Evolutionary conservation across 2,329 filamentous ascomycete genomes (phyloP).

Genomic region (Ramularia endophylla): DNA sequence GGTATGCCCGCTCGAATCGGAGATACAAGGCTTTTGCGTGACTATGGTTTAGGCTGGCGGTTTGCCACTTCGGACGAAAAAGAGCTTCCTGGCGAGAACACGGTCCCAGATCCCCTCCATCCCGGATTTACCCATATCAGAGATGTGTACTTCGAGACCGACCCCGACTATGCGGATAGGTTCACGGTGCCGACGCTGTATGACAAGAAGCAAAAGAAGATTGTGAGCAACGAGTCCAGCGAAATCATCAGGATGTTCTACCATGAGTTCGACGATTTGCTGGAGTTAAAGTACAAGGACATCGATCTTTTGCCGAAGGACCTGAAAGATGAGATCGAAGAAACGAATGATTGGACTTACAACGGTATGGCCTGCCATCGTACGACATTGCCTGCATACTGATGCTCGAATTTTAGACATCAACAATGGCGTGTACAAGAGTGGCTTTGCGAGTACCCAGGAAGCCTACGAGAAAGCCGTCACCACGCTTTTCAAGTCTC

Average conservation of each 20-base stretch:
- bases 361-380: too few species aligned
- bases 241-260: conserved; percentile 93
- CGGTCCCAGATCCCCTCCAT: conserved; percentile 58
- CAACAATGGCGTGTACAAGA: conserved; percentile 49
- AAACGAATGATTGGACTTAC: conserved; percentile 48
- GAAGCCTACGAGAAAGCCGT: conserved; percentile 46
- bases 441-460: conserved; percentile 48
- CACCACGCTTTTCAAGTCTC: conserved; percentile 41
- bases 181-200: conserved; percentile 87
- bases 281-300: conserved; percentile 39
- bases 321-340: conserved; percentile 41
- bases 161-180: conserved; percentile 66
- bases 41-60: conserved; percentile 61
- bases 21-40: neutral
- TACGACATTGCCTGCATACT: too few species aligned
- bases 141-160: conserved; percentile 71
- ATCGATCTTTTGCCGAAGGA: conserved; percentile 42
- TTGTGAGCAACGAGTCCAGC: conserved; percentile 87
- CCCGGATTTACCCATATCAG: conserved; percentile 65
- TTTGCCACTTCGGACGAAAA: conserved; percentile 64
- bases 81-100: conserved; percentile 48
- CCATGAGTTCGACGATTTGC: conserved; percentile 63
- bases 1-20: conserved; percentile 35
- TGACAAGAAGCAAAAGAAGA: conserved; percentile 67
- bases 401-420: too few species aligned